These are phyloP conservation scores for Colletotrichum sp. DNA, from an alignment of 2,329 filamentous ascomycete genomes.

Conservation along the genomic window DNA sequence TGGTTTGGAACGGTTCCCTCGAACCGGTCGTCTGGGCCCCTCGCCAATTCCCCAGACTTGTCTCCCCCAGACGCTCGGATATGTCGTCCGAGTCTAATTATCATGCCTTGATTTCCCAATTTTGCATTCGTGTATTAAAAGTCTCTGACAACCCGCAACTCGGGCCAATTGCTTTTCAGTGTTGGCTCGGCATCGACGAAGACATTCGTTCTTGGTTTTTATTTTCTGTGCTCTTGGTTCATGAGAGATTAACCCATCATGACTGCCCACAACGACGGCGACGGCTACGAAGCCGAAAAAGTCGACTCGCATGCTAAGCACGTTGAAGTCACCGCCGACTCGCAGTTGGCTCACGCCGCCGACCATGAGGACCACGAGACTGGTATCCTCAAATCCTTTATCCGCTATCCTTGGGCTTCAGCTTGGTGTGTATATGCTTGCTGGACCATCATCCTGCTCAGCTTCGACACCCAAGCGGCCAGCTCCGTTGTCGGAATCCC, in stretches of 20 bases:
- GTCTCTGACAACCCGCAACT: background rate
- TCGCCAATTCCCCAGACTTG: background rate
- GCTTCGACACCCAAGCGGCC: constrained; percentile 44
- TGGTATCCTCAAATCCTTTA: constrained; percentile 24
- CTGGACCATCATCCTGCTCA: constrained; percentile 41
- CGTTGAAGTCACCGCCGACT: background rate
- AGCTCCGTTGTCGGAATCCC: constrained; percentile 47
- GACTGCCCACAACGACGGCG: background rate
- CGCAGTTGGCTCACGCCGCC: background rate
- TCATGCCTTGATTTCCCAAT: background rate
- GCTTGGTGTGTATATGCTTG: constrained; percentile 42
- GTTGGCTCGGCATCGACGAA: background rate
- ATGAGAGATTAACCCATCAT: background rate
- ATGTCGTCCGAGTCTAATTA: background rate
- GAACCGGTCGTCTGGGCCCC: background rate
- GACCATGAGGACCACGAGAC: constrained; percentile 30
- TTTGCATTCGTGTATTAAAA: background rate
- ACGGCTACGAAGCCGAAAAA: constrained; percentile 7
- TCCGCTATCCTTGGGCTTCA: constrained; percentile 27
- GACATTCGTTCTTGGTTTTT: background rate
- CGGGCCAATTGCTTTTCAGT: background rate
- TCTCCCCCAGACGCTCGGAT: background rate
- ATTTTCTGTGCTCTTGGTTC: background rate
- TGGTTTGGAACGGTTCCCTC: background rate
- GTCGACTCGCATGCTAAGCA: background rate